A percentile compares a stretch with the other conserved stretches of the same genome.
Evolutionary conservation across 192 early-diverging fungal genomes (phyloP).

Genomic region (Ambispora gerdemannii): DNA sequence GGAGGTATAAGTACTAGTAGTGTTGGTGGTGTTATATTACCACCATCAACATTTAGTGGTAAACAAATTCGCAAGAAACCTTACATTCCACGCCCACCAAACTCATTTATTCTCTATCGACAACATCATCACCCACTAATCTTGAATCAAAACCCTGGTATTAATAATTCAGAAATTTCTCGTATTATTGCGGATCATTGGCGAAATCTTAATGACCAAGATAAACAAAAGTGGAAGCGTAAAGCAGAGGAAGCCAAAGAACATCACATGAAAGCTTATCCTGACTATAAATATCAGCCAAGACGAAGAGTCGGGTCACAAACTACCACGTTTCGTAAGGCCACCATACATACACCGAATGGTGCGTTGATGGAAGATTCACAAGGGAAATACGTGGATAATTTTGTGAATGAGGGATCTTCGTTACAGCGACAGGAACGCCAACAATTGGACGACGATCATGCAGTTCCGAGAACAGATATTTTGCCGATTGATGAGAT

Average conservation of each 20-base stretch:
- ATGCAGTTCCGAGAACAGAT: background rate
- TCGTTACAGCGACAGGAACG: background rate
- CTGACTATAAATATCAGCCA: slow-evolving; percentile 33
- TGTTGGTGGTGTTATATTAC: background rate
- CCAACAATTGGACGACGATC: background rate
- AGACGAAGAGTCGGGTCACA: slow-evolving; percentile 16
- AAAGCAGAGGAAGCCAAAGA: slow-evolving; percentile 31
- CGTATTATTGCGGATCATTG: slow-evolving; percentile 31
- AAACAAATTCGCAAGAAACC: slow-evolving; percentile 30
- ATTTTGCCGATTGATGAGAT: too few relatives aligned
- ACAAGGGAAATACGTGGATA: slow-evolving; percentile 2
- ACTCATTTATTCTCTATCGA: slow-evolving; percentile 30
- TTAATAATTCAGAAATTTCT: slow-evolving; percentile 30
- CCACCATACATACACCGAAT: background rate
- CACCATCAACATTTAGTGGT: background rate
- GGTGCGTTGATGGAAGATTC: background rate
- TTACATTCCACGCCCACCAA: slow-evolving; percentile 31
- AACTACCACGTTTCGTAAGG: slow-evolving; percentile 26
- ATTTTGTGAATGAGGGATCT: slow-evolving; percentile 18
- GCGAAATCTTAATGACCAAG: slow-evolving; percentile 20
- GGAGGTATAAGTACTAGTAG: background rate
- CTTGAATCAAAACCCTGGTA: slow-evolving; percentile 29
- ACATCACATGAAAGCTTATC: slow-evolving; percentile 29
- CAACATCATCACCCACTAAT: slow-evolving; percentile 32
- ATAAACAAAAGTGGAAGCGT: slow-evolving; percentile 30